phyloP scores from a whole-genome alignment of 441 rosid species.

The Manihot esculenta region DNA sequence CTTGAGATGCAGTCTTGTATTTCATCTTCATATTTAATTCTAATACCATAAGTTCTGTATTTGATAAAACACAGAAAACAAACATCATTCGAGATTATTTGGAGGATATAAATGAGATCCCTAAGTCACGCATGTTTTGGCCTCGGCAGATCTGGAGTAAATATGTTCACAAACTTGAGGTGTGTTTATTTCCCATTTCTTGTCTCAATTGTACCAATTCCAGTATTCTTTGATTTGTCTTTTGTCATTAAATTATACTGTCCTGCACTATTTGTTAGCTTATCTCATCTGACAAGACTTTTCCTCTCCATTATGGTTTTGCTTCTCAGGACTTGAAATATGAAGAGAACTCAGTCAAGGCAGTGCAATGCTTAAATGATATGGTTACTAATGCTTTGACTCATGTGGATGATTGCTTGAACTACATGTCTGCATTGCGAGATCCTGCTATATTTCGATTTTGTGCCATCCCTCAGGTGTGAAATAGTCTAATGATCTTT shows the following conservation, averaged over 20 bases:
- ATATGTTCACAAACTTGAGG: conserved; percentile 89
- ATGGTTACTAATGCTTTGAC: conserved; percentile 81
- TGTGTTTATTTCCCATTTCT: conserved; percentile 28
- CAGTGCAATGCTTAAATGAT: conserved; percentile 90
- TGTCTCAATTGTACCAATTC: conserved; percentile 3
- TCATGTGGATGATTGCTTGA: conserved; percentile 77
- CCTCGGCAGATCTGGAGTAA: conserved; percentile 89
- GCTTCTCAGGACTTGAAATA: conserved; percentile 67
- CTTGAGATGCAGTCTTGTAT: conserved; percentile 2
- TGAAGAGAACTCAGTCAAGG: conserved; percentile 71
- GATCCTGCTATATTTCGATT: conserved; percentile 74
- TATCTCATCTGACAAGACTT: conserved; percentile 20
- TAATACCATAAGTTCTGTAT: conserved; percentile 14
- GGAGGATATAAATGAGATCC: conserved; percentile 96
- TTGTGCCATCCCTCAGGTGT: conserved; percentile 92
- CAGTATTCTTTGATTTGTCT: conserved; percentile 14
- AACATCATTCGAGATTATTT: conserved; percentile 90
- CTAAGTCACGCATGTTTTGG: conserved; percentile 97
- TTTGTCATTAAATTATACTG: conserved; percentile 1
- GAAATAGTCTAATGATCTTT: conserved; percentile 4
- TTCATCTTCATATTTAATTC: conserved; percentile 14
- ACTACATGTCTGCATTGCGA: conserved; percentile 58
- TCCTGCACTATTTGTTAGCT: neutral
- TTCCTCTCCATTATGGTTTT: conserved; percentile 13
- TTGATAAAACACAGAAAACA: conserved; percentile 59